Evolutionary conservation across 225 moss, liverwort and hornwort species (phyloP).

Genomic region (Sphagnum contortum): DNA sequence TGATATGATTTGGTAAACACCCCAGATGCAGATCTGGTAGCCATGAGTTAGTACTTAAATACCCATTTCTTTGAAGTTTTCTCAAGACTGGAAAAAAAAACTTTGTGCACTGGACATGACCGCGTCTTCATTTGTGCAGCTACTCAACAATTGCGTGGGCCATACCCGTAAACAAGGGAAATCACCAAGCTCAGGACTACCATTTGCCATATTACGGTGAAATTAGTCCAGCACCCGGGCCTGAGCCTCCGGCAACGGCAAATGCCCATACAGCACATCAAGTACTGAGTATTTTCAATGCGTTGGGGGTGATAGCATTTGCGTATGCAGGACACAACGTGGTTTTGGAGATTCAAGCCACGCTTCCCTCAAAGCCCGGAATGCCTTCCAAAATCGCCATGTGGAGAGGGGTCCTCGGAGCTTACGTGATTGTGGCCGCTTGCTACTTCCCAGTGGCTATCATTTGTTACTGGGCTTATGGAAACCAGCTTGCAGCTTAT

Average conservation of each 20-base stretch:
- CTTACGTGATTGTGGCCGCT: slow-evolving; percentile 7
- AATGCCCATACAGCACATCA: background rate
- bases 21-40: too few relatives aligned
- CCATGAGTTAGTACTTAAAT: too few relatives aligned
- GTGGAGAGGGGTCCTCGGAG: slow-evolving; percentile 11
- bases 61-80: too few relatives aligned
- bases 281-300: slow-evolving; percentile 8
- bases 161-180: background rate
- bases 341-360: slow-evolving; percentile 17
- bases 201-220: too few relatives aligned
- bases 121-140: too few relatives aligned
- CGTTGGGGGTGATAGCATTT: slow-evolving; percentile 11
- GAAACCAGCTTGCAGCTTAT: slow-evolving; percentile 1
- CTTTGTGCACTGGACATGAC: too few relatives aligned
- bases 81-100: too few relatives aligned
- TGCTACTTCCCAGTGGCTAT: slow-evolving; percentile 14
- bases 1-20: too few relatives aligned
- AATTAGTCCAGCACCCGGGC: too few relatives aligned
- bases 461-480: slow-evolving; percentile 8
- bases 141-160: slow-evolving; percentile 14
- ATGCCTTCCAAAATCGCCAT: slow-evolving; percentile 6
- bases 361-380: slow-evolving; percentile 4
- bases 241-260: too few relatives aligned
- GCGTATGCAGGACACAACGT: slow-evolving; percentile 18
- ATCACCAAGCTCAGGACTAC: background rate